A percentile compares a stretch with the other conserved stretches of the same genome.
These are phyloP conservation scores for Begonia fuchsioides DNA, from an alignment of 306 rosid species.

Conservation along the genomic window DNA sequence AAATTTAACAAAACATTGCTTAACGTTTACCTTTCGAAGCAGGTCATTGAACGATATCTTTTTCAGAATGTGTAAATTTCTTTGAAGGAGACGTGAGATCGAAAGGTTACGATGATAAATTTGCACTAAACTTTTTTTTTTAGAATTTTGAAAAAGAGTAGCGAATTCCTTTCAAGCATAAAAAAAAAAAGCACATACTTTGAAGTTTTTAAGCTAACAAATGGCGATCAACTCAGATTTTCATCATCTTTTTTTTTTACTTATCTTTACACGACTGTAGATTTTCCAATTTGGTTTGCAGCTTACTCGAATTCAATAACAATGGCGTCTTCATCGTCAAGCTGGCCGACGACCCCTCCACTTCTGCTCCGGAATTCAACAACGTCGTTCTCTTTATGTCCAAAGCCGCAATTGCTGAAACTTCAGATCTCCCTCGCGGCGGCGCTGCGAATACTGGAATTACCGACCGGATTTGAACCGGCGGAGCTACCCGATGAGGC, in stretches of 20 bases:
- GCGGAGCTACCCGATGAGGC: constrained; percentile 1
- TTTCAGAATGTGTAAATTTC: no score
- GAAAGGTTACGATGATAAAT: no score
- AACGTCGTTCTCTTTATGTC: neutral
- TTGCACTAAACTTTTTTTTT: no score
- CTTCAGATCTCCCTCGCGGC: neutral
- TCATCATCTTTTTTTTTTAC: neutral
- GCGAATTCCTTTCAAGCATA: no score
- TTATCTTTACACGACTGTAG: neutral
- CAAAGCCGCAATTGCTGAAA: neutral
- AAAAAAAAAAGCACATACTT: no score
- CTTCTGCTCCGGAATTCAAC: neutral
- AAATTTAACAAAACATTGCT: no score
- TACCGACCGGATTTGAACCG: neutral
- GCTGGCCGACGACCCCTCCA: neutral
- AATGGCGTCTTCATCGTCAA: neutral
- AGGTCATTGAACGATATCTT: no score
- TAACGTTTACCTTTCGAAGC: no score
- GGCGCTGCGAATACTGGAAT: constrained; percentile 7
- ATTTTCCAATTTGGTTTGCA: neutral
- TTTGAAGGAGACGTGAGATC: no score
- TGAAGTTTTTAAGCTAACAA: no score
- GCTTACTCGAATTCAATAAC: neutral
- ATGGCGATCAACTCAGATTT: no score
- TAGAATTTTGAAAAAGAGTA: no score